Evolutionary conservation across 1,284 basidiomycete species (phyloP).

Genomic region (Grifola frondosa): DNA sequence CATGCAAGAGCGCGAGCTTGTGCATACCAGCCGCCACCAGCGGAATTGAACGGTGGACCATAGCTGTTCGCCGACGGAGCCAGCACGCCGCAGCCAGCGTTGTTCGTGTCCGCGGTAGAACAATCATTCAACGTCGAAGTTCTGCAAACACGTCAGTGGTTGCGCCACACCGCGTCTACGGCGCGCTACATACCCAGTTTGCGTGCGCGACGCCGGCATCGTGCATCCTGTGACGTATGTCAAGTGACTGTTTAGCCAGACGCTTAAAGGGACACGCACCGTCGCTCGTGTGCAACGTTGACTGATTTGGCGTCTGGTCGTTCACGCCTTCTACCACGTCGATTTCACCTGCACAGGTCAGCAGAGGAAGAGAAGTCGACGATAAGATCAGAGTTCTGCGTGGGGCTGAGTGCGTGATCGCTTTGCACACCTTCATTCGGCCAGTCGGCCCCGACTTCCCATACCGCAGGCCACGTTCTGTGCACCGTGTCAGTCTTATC

Average conservation of each 20-base stretch:
- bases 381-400: no score
- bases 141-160: constrained; percentile 1
- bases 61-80: constrained; percentile 43
- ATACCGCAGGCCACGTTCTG: constrained; percentile 40
- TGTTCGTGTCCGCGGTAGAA: constrained; percentile 48
- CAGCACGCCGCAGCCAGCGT: constrained; percentile 61
- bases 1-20: not conserved
- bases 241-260: no score
- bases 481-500: constrained; percentile 3
- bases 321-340: constrained; percentile 75
- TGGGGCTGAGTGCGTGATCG: not conserved
- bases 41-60: constrained; percentile 55
- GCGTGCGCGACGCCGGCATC: constrained; percentile 49
- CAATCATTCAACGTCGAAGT: constrained; percentile 43
- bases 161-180: not conserved
- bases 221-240: constrained; percentile 51
- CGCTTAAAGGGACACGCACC: constrained; percentile 31
- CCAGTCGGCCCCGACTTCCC: constrained; percentile 38
- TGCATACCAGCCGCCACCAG: constrained; percentile 51
- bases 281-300: constrained; percentile 62
- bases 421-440: constrained; percentile 26
- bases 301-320: constrained; percentile 50
- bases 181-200: constrained; percentile 48
- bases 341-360: constrained; percentile 52
- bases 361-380: no score